Base-by-base conservation (phyloP, 192 early-diverging fungal species). In the Linderina pennispora region DNA sequence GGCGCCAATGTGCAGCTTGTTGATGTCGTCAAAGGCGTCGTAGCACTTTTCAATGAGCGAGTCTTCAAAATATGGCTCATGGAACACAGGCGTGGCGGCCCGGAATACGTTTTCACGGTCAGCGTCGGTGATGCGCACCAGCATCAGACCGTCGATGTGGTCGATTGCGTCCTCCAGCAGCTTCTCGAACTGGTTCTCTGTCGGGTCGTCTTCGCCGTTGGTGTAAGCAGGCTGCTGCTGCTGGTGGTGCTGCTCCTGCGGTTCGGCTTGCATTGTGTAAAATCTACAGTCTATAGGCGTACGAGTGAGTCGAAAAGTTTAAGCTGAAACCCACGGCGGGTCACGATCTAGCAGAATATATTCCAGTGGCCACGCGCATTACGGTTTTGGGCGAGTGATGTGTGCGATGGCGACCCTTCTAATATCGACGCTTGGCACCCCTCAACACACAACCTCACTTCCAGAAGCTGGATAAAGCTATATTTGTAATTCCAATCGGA, bases 21-120 rank as follows among this genome's bases (percentile, higher is more conserved):
- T 63, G 15, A 53, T 65, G 24, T 72, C 62, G 36, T 72, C 62
- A 23, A 72, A 72, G 10, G 68, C 54, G 36, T 72, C 68, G 47
- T 72, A 65, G 57, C 68, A 63, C 49, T 53, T 72, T 40, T 63
- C 62, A 9, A 72, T 52, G 8, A 72, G 57, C 24, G 62, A 31
- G 9, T 72, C 57, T 34, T 72, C 68, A 21, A 72, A 72, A 24
- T 38, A 46, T 3, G 61, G 60, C 57, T 72, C 61, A 42, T 72
- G 68, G 50, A 72, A 72, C 40, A 64, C 39, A 4, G 61, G 39
- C 37, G 64, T 28, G 39, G 60, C 62, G 26, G 60, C 68, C 40
- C 68, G 55, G 25, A 72, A 55, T 31, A 72, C 43, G 10, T 43
- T 50, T 3, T 33, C 23, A 23, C 62, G 61, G 24, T 63, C 60